Evolutionary conservation across 1,139 yeast genomes (phyloP).

Genomic region (Suhomyces guaymorum): DNA sequence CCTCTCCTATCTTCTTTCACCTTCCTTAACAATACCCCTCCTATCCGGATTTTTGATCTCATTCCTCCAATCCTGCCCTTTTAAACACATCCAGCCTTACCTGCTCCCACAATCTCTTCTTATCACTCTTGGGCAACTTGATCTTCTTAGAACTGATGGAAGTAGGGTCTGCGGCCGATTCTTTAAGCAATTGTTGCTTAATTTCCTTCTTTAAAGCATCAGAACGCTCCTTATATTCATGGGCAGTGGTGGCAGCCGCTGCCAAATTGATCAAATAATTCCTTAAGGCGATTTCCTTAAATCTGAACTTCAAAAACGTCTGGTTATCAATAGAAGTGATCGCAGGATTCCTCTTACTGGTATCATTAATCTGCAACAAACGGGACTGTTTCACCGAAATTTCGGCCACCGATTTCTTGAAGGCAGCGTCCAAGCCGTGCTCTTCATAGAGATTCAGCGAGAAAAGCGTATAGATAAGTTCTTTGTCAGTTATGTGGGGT

Average conservation of each 20-base stretch:
- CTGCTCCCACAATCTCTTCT: conserved; percentile 49
- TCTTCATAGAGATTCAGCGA: conserved; percentile 49
- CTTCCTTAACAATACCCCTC: too few species aligned
- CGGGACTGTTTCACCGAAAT: conserved; percentile 53
- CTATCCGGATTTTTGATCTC: not conserved
- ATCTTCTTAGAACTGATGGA: conserved; percentile 25
- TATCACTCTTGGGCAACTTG: conserved; percentile 44
- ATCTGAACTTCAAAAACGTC: conserved; percentile 36
- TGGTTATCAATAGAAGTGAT: conserved; percentile 35
- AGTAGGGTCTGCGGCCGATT: conserved; percentile 16
- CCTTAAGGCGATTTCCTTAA: conserved; percentile 49
- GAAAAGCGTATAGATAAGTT: conserved; percentile 42
- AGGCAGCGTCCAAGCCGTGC: conserved; percentile 46
- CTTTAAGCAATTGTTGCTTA: conserved; percentile 14
- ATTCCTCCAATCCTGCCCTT: conserved; percentile 48
- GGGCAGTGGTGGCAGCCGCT: conserved; percentile 57
- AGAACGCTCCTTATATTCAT: conserved; percentile 47
- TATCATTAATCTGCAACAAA: conserved; percentile 41
- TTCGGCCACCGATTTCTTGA: conserved; percentile 53
- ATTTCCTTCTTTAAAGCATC: conserved; percentile 35
- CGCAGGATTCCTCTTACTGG: conserved; percentile 21
- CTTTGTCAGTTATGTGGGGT: conserved; percentile 46
- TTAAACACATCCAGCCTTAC: conserved; percentile 51
- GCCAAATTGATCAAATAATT: conserved; percentile 53
- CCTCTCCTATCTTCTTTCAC: too few species aligned